Evolutionary conservation across 1,284 basidiomycete species (phyloP), one percentile per base, ranked within the genome.

Genomic region (Trichosporon coremiiforme): DNA sequence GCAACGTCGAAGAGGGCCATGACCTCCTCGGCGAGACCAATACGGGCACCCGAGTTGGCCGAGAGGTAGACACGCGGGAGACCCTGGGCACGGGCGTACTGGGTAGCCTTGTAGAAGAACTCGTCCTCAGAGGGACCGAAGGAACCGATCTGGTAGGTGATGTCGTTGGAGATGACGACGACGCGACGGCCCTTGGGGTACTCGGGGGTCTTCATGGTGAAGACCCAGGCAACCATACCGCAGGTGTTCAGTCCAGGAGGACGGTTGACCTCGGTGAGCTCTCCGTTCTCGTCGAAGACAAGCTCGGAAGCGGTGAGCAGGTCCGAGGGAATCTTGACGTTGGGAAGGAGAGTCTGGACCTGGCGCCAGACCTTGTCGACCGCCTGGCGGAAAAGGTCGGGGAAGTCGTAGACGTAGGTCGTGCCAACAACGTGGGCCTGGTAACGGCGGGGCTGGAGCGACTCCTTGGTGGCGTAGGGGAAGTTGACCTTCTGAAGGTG

Each of bases 201-300:
- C 85, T 99, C 97, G 12, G 97, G 97, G 0, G 97, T 99, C 78
- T 88, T 87, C 76, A 98, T 87, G 5, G 90, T 95, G 86, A 95
- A 95, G 38, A 97, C 90, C 97, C 97, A 99, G 9, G 90, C 96
- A 68, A 99, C 93, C 96, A 99, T 99, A 80, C 97, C 97, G 79
- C 93, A 94, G 41, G 87, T 90, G 85, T 99, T 99, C 81, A 92
- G 93, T 36, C 97, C 97, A 22, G 95, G 92, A 1, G 93, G 89
- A 68, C 97, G 89, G 76, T 92, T 90, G 68, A 98, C 92, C 84
- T 98, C 94, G 33, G 89, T 87, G 29, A 99, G 88, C 76, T 93
- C 89, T 76, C 95, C 93, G 76, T 95, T 88, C 84, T 98, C 96
- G 79, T 98, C 95, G 36, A 94, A 85, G n/a, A 98, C 90, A 60